A percentile compares a stretch with the other conserved stretches of the same genome.
phyloP scores from a whole-genome alignment of 176 grass and related monocot species.

The Pharus latifolius region DNA sequence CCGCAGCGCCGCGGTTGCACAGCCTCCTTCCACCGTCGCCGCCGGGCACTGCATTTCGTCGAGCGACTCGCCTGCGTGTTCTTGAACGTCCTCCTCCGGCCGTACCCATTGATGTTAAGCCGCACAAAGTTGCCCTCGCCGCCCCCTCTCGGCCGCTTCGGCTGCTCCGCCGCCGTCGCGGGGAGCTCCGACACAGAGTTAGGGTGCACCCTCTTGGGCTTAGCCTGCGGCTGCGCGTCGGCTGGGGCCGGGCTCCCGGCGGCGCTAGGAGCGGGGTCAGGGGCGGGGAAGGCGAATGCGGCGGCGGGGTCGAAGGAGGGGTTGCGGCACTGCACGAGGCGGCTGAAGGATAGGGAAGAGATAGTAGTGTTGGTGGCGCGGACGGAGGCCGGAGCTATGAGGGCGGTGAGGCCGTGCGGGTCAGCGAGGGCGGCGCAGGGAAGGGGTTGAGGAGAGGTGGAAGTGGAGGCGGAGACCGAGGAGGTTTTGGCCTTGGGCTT shows the following conservation, averaged over 20 bases:
- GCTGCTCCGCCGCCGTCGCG: slow-evolving; percentile 2
- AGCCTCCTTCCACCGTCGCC: slow-evolving; percentile 20
- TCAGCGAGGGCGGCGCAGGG: slow-evolving; percentile 29
- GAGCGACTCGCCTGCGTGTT: slow-evolving; percentile 43
- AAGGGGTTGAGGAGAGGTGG: slow-evolving; percentile 7
- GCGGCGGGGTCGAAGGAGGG: slow-evolving; percentile 46
- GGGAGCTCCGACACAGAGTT: slow-evolving; percentile 46
- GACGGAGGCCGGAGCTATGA: slow-evolving; percentile 17
- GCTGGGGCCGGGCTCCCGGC: background rate
- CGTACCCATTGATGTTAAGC: slow-evolving; percentile 86
- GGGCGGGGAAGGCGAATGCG: slow-evolving; percentile 6
- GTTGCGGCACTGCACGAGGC: slow-evolving; percentile 58
- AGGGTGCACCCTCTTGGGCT: slow-evolving; percentile 60
- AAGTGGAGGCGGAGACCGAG: background rate
- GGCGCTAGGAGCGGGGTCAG: background rate
- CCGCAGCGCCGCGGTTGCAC: slow-evolving; percentile 3
- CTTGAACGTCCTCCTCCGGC: slow-evolving; percentile 52
- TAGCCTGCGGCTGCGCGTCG: slow-evolving; percentile 16
- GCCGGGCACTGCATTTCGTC: slow-evolving; percentile 35
- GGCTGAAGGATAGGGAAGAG: slow-evolving; percentile 47
- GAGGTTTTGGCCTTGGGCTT: slow-evolving; percentile 6
- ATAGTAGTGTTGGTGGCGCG: background rate
- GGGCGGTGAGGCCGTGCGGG: slow-evolving; percentile 40
- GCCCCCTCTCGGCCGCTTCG: slow-evolving; percentile 41
- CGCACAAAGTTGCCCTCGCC: slow-evolving; percentile 81